Evolutionary conservation across 208 protist species (phyloP).

Genomic region (Trypanosoma caninum): DNA sequence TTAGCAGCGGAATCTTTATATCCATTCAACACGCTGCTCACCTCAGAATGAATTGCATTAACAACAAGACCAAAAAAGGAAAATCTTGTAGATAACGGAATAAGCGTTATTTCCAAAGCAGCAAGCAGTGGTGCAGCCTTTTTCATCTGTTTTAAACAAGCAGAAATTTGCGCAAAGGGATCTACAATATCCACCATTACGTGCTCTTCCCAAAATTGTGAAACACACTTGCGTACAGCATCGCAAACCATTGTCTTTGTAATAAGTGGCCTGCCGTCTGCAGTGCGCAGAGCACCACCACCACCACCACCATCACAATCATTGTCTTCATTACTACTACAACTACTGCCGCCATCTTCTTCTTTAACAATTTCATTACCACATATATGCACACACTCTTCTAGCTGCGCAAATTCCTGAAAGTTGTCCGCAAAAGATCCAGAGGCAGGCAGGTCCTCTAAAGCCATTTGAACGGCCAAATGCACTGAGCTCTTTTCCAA

Average conservation of each 20-base stretch:
- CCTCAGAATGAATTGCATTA: slow-evolving; percentile 57
- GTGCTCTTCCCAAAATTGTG: slow-evolving; percentile 76
- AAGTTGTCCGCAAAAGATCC: slow-evolving; percentile 20
- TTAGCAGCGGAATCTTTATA: slow-evolving; percentile 51
- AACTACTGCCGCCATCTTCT: background rate
- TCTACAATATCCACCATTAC: slow-evolving; percentile 81
- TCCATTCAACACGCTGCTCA: slow-evolving; percentile 66
- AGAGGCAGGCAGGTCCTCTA: slow-evolving; percentile 49
- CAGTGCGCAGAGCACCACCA: slow-evolving; percentile 35
- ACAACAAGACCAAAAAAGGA: slow-evolving; percentile 79
- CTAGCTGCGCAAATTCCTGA: slow-evolving; percentile 54
- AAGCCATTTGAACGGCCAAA: slow-evolving; percentile 69
- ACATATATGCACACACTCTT: slow-evolving; percentile 77
- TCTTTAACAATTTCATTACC: slow-evolving; percentile 50
- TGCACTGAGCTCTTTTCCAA: slow-evolving; percentile 65
- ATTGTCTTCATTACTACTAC: slow-evolving; percentile 53
- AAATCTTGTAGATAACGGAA: slow-evolving; percentile 72
- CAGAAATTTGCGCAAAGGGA: slow-evolving; percentile 58
- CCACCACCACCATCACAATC: slow-evolving; percentile 11
- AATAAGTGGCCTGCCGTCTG: slow-evolving; percentile 57
- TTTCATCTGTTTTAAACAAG: slow-evolving; percentile 85
- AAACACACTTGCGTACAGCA: slow-evolving; percentile 54
- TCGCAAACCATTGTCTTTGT: slow-evolving; percentile 42
- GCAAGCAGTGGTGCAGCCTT: slow-evolving; percentile 76
- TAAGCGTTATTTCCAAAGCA: slow-evolving; percentile 77